Base-by-base conservation (phyloP, 257 asterid species). In the Capsicum baccatum region DNA sequence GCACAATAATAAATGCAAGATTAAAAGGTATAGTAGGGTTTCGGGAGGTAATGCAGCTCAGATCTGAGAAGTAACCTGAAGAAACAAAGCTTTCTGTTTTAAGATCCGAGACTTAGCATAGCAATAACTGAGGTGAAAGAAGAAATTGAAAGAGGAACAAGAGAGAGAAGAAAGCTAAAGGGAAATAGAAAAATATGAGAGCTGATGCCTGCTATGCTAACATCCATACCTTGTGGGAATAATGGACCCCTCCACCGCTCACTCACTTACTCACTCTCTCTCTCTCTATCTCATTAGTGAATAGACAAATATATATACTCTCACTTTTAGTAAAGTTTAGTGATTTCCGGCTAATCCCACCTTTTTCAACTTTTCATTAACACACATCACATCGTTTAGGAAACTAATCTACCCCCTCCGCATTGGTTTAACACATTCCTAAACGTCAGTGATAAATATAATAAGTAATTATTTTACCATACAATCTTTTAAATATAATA, bases 1-100 rank as follows among this genome's bases (percentile, higher is more conserved):
- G 9, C 21, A 35, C 50, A 35, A 67, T 21, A 13, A 35, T 11
- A 67, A 58, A 87, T 80, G 48, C 63, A 76, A 52, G 52, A 76
- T 52, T 52, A 76, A 74, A 59, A 37, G 1, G 50, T 48, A 48
- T 48, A 79, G 81, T 52, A 7, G 85, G 56, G 70, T 62, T 83
- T 56, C 26, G 52, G 54, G 87, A 21, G 82, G 66, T 88, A 74
- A 90, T 88, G 93, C 76, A 84, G 87, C 26, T 88, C 93, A 95
- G 98, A 95, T 92, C 97, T 95, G 92, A 86, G 83, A 87, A 70
- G 85, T 82, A 39, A 90, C 97, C 94, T 88, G 85, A 78, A 79
- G 79, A 89, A 83, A 6, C 21, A 71, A 83, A 81, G 83, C 48
- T 47, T 39, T 44, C 47, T 78, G 19, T 66, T 2, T 50, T 81